These are phyloP conservation scores for Notholithocarpus densiflorus DNA, from an alignment of 306 rosid genomes.

Conservation along the genomic window DNA sequence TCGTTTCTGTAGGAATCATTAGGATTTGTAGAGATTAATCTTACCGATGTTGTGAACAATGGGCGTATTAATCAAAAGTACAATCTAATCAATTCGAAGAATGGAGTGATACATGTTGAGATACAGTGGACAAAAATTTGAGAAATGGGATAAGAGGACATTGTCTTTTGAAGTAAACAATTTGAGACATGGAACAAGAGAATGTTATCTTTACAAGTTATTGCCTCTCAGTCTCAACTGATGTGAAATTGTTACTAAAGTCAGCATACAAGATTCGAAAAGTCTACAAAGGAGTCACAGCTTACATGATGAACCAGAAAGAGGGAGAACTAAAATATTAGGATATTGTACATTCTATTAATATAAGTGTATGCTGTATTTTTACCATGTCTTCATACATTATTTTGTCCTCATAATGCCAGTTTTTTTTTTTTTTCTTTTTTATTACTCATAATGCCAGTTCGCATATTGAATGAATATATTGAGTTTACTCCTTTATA, in stretches of 20 bases:
- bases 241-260: background rate
- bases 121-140: slow-evolving; percentile 64
- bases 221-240: background rate
- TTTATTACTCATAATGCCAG: too few relatives aligned
- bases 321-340: background rate
- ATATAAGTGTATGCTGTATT: too few relatives aligned
- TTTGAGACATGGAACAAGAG: slow-evolving; percentile 21
- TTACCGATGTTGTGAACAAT: slow-evolving; percentile 66
- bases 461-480: too few relatives aligned
- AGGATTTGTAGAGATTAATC: slow-evolving; percentile 80
- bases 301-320: background rate
- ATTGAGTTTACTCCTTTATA: too few relatives aligned
- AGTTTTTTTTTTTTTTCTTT: too few relatives aligned
- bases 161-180: background rate
- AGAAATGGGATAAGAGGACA: background rate
- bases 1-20: slow-evolving; percentile 53
- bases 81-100: slow-evolving; percentile 68
- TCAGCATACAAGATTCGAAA: background rate
- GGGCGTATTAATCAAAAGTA: slow-evolving; percentile 76
- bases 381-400: too few relatives aligned
- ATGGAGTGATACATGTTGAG: slow-evolving; percentile 72
- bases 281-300: background rate
- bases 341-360: too few relatives aligned
- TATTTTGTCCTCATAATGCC: too few relatives aligned
- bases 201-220: background rate